Base-by-base conservation (phyloP, 306 rosid genomes). In the Quercus bicolor region DNA sequence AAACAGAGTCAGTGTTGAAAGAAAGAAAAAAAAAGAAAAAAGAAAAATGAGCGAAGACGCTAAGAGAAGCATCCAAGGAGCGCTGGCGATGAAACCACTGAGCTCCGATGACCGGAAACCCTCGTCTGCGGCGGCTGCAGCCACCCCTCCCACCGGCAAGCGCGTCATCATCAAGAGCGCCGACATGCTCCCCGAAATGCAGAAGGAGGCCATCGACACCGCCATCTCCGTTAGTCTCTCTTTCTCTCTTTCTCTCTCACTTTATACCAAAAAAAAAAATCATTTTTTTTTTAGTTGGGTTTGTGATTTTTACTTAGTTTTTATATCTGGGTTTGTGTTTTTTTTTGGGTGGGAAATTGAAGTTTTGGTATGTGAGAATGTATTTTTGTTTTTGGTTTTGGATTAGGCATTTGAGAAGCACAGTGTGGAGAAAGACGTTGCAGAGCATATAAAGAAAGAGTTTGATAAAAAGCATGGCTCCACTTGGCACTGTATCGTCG, bases 401-500 rank as follows among this genome's bases (percentile, higher is more conserved):
- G 24, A 26, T 78, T 69, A 94, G 98, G 97, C 98, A 3, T 94
- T 94, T 82, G 98, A 94, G 89, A 94, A 88, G 84, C 83, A 88
- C 68, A 76, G 89, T 69, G 88, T 94, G 5, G 98, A 94, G 92
- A 94, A 94, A 82, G 98, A 94, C 61, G 96, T 92, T 51, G 98
- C 98, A 15, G 98, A 94, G 88, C 76, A 55, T 26, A 94, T 94
- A 76, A 94, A 94, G 97, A 94, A 94, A 84, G 97, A 92, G 85
- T 94, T 94, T 72, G 98, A 94, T 79, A 87, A 80, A 85, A 90
- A 86, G 76, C 97, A 94, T 57, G 97, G 97, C 19, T 93, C 98
- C 40, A 94, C 98, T 48, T 94, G 98, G 98, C 98, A 94, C 87
- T 92, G 97, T 86, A 94, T 94, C 79, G 98, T 94, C 28, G 98